These are phyloP conservation scores for Magnaporthiopsis poae DNA, from an alignment of 2,329 filamentous ascomycete species.

Conservation along the genomic window DNA sequence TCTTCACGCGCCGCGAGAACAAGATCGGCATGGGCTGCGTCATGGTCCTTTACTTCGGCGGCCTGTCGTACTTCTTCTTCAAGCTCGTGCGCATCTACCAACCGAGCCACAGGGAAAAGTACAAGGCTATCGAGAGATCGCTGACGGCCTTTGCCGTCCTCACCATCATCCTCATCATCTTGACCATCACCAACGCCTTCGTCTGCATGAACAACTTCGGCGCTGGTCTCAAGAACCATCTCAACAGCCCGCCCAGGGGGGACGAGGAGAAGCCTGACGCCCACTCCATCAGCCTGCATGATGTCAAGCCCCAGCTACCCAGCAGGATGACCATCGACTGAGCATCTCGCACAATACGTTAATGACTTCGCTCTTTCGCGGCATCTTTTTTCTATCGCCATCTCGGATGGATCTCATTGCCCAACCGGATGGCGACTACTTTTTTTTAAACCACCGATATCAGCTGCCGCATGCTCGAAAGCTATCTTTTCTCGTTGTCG, in stretches of 20 bases:
- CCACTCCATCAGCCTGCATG: slow-evolving; percentile 46
- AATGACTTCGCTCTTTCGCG: slow-evolving; percentile 1
- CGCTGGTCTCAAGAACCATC: slow-evolving; percentile 76
- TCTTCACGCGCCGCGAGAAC: slow-evolving; percentile 75
- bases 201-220: slow-evolving; percentile 86
- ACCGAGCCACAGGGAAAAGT: slow-evolving; percentile 46
- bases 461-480: not conserved
- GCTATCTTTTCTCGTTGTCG: not conserved
- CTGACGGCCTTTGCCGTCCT: slow-evolving; percentile 90
- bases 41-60: slow-evolving; percentile 80
- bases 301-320: slow-evolving; percentile 45
- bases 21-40: slow-evolving; percentile 65
- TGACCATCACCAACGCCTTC: slow-evolving; percentile 79
- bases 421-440: not conserved
- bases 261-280: slow-evolving; percentile 43
- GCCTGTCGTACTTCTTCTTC: slow-evolving; percentile 91
- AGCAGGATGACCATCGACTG: slow-evolving; percentile 56
- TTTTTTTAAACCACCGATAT: too few species aligned
- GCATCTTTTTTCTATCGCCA: not conserved
- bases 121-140: slow-evolving; percentile 70
- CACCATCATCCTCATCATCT: slow-evolving; percentile 76
- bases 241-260: slow-evolving; percentile 9
- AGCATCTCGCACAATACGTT: slow-evolving; percentile 10
- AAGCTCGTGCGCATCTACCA: slow-evolving; percentile 95
- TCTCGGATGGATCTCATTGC: not conserved